A percentile compares a stretch with the other conserved stretches of the same genome.
These are phyloP conservation scores for Clavispora asparagi DNA, from an alignment of 805 yeast genomes.

Conservation along the genomic window DNA sequence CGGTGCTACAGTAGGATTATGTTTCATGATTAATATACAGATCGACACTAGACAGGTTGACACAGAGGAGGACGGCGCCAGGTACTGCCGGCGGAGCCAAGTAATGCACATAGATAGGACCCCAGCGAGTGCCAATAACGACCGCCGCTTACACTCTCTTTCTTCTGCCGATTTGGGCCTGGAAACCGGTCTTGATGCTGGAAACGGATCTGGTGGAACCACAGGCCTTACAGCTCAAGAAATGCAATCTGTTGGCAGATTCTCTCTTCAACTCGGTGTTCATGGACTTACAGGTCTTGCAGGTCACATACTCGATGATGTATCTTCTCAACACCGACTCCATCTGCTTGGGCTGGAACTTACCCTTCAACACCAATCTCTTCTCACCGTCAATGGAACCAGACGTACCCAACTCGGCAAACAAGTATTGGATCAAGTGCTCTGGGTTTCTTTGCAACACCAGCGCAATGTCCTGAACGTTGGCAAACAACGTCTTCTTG, in stretches of 20 bases:
- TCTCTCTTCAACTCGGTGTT: conserved; percentile 95
- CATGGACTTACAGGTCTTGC: conserved; percentile 98
- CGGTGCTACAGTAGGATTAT: not conserved
- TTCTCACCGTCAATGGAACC: conserved; percentile 98
- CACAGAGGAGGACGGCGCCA: not conserved
- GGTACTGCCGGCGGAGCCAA: not conserved
- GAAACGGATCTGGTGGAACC: conserved; percentile 96
- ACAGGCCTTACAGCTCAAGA: conserved; percentile 96
- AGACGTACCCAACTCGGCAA: conserved; percentile 98
- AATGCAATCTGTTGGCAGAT: conserved; percentile 91
- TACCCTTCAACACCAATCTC: conserved; percentile 95
- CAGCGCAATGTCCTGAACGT: conserved; percentile 90
- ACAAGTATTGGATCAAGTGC: conserved; percentile 92
- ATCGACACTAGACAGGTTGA: conserved; percentile 1
- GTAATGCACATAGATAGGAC: not conserved
- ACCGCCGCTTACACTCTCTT: conserved; percentile 45
- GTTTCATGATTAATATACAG: conserved; percentile 9
- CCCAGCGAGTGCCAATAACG: not conserved
- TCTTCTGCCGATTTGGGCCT: conserved; percentile 93
- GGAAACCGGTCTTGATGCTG: conserved; percentile 99
- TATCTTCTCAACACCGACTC: conserved; percentile 95
- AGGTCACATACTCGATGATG: conserved; percentile 94
- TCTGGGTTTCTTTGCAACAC: conserved; percentile 95
- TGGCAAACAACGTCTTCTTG: conserved; percentile 93
- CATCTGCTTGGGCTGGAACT: conserved; percentile 95